Evolutionary conservation across 2,329 filamentous ascomycete species (phyloP).

Genomic region (Cercospora sp.): DNA sequence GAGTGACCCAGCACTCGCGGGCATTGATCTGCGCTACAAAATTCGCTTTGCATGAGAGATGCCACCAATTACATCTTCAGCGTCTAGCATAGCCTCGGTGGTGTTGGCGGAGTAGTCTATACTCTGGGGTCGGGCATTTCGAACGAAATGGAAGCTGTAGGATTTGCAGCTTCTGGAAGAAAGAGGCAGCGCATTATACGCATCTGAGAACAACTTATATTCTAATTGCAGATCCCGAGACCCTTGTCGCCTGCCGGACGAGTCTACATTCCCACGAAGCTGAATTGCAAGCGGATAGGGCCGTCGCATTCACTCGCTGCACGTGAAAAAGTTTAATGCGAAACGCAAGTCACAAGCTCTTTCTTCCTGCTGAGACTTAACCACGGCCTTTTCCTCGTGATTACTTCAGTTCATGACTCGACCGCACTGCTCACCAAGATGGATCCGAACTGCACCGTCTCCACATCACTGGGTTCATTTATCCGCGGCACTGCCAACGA

Average conservation of each 20-base stretch:
- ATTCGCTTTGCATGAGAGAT: conserved; percentile 37
- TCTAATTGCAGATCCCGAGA: not conserved
- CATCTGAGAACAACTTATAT: not conserved
- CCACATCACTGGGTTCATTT: not conserved
- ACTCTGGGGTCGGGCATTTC: not conserved
- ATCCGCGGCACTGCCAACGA: not conserved
- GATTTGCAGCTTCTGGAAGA: not conserved
- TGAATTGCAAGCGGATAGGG: not conserved
- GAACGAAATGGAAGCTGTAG: not conserved
- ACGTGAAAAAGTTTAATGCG: not conserved
- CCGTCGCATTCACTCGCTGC: not conserved
- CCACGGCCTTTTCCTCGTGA: not conserved
- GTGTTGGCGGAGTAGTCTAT: not conserved
- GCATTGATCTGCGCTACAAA: conserved; percentile 65
- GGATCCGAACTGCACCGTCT: not conserved
- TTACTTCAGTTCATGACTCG: not conserved
- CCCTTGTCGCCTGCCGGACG: not conserved
- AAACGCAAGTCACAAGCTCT: not conserved
- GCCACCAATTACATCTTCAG: not conserved
- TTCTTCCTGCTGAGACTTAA: not conserved
- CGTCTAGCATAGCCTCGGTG: not conserved
- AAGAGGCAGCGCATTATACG: not conserved
- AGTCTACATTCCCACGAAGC: not conserved
- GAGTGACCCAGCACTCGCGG: conserved; percentile 81
- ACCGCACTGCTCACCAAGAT: not conserved